phyloP scores from a whole-genome alignment of 1,139 yeast species.

The Eremothecium coryli region DNA sequence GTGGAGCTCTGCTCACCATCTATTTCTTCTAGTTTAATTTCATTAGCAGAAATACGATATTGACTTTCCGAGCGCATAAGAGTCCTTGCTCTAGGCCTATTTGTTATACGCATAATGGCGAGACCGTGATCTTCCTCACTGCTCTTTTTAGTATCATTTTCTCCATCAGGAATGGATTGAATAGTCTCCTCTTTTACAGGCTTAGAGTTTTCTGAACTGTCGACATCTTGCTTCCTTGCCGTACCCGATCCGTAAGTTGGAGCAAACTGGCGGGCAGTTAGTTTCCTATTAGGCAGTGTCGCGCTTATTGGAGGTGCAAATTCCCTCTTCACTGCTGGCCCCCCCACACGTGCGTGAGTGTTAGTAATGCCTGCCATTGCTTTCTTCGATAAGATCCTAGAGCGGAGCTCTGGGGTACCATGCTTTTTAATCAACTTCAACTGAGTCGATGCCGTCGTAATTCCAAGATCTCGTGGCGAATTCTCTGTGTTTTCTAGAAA shows the following conservation, averaged over 20 bases:
- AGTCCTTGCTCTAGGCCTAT: neutral
- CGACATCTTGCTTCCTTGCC: neutral
- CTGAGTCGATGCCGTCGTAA: conserved; percentile 27
- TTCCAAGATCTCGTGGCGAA: conserved; percentile 9
- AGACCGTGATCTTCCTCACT: neutral
- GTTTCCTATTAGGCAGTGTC: neutral
- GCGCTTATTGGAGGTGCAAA: conserved; percentile 1
- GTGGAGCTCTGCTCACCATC: conserved; percentile 6
- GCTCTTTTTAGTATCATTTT: neutral
- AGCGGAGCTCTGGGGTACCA: neutral
- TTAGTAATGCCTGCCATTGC: neutral
- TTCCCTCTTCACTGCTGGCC: neutral
- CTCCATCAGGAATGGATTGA: neutral
- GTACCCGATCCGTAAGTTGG: neutral
- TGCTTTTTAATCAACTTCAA: conserved; percentile 5
- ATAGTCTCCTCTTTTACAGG: neutral
- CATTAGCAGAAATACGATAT: conserved; percentile 8
- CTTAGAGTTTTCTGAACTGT: neutral
- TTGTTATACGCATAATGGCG: neutral
- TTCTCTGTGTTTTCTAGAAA: conserved; percentile 10
- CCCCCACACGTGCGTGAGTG: neutral
- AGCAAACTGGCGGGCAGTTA: neutral
- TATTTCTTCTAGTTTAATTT: conserved; percentile 8
- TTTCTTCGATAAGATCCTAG: neutral
- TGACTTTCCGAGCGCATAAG: neutral